Evolutionary conservation across 2,329 filamentous ascomycete genomes (phyloP).

Genomic region (Cladosporium sp.): DNA sequence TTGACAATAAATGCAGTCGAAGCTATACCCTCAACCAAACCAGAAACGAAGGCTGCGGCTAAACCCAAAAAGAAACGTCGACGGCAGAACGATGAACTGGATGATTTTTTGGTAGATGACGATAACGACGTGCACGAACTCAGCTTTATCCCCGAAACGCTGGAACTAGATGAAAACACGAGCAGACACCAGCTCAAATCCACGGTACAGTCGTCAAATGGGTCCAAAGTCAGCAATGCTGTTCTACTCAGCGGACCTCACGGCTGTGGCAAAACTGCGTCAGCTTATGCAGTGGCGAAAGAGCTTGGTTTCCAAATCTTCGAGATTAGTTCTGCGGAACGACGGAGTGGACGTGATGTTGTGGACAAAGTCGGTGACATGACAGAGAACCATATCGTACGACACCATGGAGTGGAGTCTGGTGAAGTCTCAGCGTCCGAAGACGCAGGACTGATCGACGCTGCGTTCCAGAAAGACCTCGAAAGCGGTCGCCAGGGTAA

Average conservation of each 20-base stretch:
- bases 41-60: conserved; percentile 32
- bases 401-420: conserved; percentile 37
- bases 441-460: conserved; percentile 33
- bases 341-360: conserved; percentile 83
- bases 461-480: conserved; percentile 53
- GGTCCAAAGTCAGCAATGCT: conserved; percentile 59
- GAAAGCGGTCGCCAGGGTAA: conserved; percentile 69
- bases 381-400: conserved; percentile 90
- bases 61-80: conserved; percentile 59
- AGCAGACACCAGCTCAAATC: conserved; percentile 27
- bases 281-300: conserved; percentile 84
- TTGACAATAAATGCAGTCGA: conserved; percentile 74
- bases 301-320: conserved; percentile 93
- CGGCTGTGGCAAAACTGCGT: conserved; percentile 89
- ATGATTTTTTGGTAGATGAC: conserved; percentile 74
- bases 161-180: conserved; percentile 28
- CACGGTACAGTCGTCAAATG: conserved; percentile 28
- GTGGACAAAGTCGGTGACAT: conserved; percentile 92
- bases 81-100: conserved; percentile 57
- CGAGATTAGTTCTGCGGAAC: conserved; percentile 80
- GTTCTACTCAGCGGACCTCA: conserved; percentile 85
- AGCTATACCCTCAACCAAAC: conserved; percentile 14
- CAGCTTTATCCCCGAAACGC: conserved; percentile 61
- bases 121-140: conserved; percentile 68
- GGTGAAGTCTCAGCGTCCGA: conserved; percentile 28